A percentile compares a stretch with the other conserved stretches of the same genome.
Conservation (phyloP, 345 rosid genomes). For the Corchorus olitorius region DNA sequence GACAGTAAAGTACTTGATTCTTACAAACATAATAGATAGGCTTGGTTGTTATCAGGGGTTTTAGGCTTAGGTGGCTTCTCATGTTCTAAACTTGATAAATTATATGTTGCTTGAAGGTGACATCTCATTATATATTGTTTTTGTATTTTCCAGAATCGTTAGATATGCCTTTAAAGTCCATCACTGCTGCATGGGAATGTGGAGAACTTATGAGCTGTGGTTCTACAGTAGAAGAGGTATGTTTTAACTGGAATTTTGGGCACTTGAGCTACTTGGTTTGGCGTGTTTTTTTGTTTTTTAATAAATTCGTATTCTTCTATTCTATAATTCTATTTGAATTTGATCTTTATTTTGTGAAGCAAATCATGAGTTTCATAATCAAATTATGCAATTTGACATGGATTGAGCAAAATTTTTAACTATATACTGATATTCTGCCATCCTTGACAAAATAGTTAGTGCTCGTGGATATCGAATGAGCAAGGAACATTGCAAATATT, state of each 20-base stretch:
- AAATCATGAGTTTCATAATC: neutral
- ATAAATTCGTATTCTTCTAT: neutral
- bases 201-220: conserved; percentile 69
- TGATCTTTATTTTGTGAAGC: neutral
- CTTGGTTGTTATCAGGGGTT: neutral
- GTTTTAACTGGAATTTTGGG: neutral
- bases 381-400: neutral
- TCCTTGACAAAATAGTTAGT: neutral
- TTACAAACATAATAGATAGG: neutral
- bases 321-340: neutral
- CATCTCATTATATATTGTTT: conserved; percentile 5
- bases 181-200: conserved; percentile 81
- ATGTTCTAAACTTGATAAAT: neutral
- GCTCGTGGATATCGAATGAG: neutral
- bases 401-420: neutral
- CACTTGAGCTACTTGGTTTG: neutral
- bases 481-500: neutral
- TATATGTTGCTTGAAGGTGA: conserved; percentile 3
- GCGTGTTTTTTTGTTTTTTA: too few relatives aligned
- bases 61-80: neutral
- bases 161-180: conserved; percentile 89
- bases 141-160: conserved; percentile 57
- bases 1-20: neutral
- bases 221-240: conserved; percentile 81
- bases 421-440: neutral